Evolutionary conservation across 192 early-diverging fungal genomes (phyloP), one percentile per base, ranked within the genome.

Genomic region (Podila epigama): DNA sequence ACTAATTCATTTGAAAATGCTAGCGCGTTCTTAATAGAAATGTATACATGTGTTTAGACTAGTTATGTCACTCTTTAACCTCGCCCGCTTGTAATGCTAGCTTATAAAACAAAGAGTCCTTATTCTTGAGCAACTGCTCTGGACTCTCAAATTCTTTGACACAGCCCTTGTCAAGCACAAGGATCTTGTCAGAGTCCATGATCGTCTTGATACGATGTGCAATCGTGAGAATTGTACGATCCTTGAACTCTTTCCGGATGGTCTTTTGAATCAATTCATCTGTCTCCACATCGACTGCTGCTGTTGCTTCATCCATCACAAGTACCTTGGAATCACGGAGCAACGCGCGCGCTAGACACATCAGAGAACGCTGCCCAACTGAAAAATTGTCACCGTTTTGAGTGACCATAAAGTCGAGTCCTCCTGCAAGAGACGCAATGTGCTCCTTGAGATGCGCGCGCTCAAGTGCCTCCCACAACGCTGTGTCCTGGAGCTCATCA

Each of bases 191-290:
- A 54, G 93, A 96, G 54, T 90, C 91, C 54, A 92, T 91, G 10
- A 97, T 86, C 0, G 94, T 95, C 63, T 88, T 85, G 40, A 95
- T 60, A 12, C 95, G 88, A 62, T 98, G 96, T 2, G 96, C 96
- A 69, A 98, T 93, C 59, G 89, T 90, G 22, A 98, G 68, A 39
- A 97, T 79, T 3, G 97, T 97, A 25, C 87, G 85, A 34, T 90
- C 81, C 13, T 81, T 81, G 80, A 95, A 93, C 59, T 88, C 83
- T 16, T 86, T 84, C 29, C 90, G 84, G 57, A 98, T 95, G 0
- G 95, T 92, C 20, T 81, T 71, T 84, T 98, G 96, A 75, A 98
- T 97, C 25, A 83, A 80, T 29, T 85, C 84, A 63, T 97, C 96
- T 0, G 93, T 96, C 51, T 88, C 83, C 63, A 90, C 88, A 75